phyloP scores from a whole-genome alignment of 2,329 filamentous ascomycete species.

The Monosporascus cannonballus region DNA sequence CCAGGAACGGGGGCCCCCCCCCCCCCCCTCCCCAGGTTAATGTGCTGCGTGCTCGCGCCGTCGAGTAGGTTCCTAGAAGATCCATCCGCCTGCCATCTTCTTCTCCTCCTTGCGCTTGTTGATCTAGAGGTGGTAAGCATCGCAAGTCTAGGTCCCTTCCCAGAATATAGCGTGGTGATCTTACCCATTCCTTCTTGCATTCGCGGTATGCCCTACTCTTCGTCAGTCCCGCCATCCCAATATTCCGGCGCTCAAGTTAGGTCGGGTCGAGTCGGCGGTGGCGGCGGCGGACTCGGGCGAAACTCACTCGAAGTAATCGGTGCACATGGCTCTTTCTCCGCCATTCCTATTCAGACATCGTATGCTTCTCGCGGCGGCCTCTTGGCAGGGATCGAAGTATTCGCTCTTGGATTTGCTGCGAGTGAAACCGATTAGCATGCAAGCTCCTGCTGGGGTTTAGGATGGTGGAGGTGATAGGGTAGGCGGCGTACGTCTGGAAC shows the following conservation, averaged over 20 bases:
- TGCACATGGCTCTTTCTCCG: slow-evolving; percentile 83
- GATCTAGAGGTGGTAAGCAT: slow-evolving; percentile 16
- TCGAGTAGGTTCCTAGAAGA: slow-evolving; percentile 4
- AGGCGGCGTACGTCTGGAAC: slow-evolving; percentile 53
- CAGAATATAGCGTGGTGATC: slow-evolving; percentile 7
- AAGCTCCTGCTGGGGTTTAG: background rate
- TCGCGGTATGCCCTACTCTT: slow-evolving; percentile 74
- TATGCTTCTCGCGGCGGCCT: slow-evolving; percentile 78
- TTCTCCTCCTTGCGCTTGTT: slow-evolving; percentile 28
- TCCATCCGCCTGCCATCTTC: slow-evolving; percentile 17
- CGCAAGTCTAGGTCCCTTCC: background rate
- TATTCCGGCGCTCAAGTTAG: background rate
- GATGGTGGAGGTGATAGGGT: background rate
- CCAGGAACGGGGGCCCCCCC: no score
- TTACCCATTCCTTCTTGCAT: slow-evolving; percentile 92
- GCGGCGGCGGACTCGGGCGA: background rate
- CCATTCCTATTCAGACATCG: slow-evolving; percentile 84
- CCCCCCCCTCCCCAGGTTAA: no score
- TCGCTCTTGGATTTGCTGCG: slow-evolving; percentile 79
- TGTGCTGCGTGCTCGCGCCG: no score
- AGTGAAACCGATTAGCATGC: slow-evolving; percentile 8
- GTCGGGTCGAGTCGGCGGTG: no score
- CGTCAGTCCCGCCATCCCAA: slow-evolving; percentile 1
- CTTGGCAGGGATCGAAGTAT: slow-evolving; percentile 93
- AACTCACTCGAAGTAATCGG: slow-evolving; percentile 89